phyloP scores from a whole-genome alignment of 228 moss, liverwort and hornwort species.

The Sphagnum fallax region DNA sequence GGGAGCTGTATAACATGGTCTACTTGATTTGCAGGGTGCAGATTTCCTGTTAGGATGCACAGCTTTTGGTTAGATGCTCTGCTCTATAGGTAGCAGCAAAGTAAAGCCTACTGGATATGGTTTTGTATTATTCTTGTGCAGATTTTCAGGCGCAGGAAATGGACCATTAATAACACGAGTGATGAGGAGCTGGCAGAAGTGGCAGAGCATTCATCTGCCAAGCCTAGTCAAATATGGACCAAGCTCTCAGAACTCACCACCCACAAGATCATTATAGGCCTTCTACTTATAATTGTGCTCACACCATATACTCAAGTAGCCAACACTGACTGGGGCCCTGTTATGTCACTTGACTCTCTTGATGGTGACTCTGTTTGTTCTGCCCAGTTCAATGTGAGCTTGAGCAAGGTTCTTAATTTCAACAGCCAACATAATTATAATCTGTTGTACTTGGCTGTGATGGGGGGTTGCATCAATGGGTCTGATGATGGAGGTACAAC shows the following conservation, averaged over 20 bases:
- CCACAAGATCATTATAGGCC: slow-evolving; percentile 79
- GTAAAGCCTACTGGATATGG: no score
- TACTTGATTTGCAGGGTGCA: no score
- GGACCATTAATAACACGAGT: slow-evolving; percentile 18
- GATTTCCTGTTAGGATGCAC: no score
- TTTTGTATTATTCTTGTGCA: not conserved
- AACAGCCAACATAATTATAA: slow-evolving; percentile 61
- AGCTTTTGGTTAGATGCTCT: no score
- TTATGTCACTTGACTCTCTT: slow-evolving; percentile 67
- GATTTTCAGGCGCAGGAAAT: slow-evolving; percentile 16
- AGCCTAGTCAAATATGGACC: slow-evolving; percentile 97
- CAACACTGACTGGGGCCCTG: slow-evolving; percentile 56
- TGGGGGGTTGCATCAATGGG: slow-evolving; percentile 35
- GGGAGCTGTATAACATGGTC: no score
- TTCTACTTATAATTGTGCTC: slow-evolving; percentile 55
- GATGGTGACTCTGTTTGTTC: slow-evolving; percentile 48
- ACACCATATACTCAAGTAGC: slow-evolving; percentile 38
- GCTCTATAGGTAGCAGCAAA: no score
- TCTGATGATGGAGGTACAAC: slow-evolving; percentile 10
- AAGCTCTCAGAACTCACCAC: slow-evolving; percentile 74
- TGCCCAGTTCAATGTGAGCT: slow-evolving; percentile 38
- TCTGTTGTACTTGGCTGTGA: slow-evolving; percentile 69
- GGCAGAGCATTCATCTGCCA: slow-evolving; percentile 44
- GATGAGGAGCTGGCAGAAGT: slow-evolving; percentile 27
- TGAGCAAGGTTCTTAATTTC: slow-evolving; percentile 36